Evolutionary conservation across 176 grass and related monocot genomes (phyloP), one percentile per base, ranked within the genome.

Genomic region (Aegilops sharonensis): DNA sequence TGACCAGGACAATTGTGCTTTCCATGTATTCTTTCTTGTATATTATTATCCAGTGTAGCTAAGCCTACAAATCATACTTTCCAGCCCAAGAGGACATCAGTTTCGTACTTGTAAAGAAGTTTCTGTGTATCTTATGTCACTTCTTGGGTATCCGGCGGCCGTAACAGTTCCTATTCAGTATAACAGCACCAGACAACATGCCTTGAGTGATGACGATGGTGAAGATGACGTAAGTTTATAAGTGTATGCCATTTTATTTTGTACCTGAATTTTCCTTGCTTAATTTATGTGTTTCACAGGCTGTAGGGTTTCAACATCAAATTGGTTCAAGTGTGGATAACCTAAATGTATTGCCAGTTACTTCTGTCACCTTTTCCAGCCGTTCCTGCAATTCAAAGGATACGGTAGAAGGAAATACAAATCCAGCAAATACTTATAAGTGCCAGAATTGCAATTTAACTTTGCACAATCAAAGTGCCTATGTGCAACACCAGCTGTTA

Each of bases 51-150:
- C 54, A 67, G 14, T 47, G 10, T 61, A 80, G 61, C 72, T 91
- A 91, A 91, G 57, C 84, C 20, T 78, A 73, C 31, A 63, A 56
- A 36, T 72, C 31, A 20, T 84, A 77, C 45, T 94, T 93, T 89
- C 25, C 87, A 99, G 97, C 87, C 94, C 97, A 60, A 93, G 94
- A 20, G 94, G 97, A 89, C 87, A 75, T 72, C 85, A 89, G 4
- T 94, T 97, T 89, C 56, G 80, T 67, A 93, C 90, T 59, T 99
- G 94, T 85, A 94, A 93, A 72, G 94, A 99, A 75, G 91, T 97
- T 81, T 93, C 97, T 48, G 81, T 86, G 20, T 94, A 99, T 73
- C 88, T 99, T 78, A 90, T 92, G 91, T 89, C 90, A 79, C 87
- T 99, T 85, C 80, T 99, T 91, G 94, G 97, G 83, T 94, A 92